phyloP scores from a whole-genome alignment of 305 asterid species.

The Striga hermonthica region DNA sequence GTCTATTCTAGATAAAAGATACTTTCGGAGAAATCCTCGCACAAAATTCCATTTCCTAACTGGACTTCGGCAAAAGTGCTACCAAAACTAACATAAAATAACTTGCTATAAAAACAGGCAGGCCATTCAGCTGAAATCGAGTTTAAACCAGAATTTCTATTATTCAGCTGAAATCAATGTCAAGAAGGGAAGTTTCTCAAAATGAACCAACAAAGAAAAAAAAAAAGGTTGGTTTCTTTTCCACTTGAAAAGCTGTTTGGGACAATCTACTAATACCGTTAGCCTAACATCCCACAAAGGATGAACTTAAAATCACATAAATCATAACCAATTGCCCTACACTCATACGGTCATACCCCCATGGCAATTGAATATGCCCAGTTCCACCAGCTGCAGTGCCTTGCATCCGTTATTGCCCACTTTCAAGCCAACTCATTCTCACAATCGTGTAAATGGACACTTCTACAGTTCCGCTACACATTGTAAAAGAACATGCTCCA shows the following conservation, averaged over 20 bases:
- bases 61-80: neutral
- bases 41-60: neutral
- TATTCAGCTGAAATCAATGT: neutral
- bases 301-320: neutral
- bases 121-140: neutral
- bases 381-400: neutral
- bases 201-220: neutral
- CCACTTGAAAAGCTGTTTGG: neutral
- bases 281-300: neutral
- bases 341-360: too few species aligned
- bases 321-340: neutral
- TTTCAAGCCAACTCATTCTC: neutral
- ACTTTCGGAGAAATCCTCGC: neutral
- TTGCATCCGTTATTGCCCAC: neutral
- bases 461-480: constrained; percentile 35
- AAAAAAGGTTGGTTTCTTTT: neutral
- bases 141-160: neutral
- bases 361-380: neutral
- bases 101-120: neutral
- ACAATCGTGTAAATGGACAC: neutral
- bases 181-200: neutral
- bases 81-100: neutral
- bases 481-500: constrained; percentile 33
- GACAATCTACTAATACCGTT: neutral
- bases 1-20: neutral